Base-by-base conservation (phyloP, 441 rosid genomes). In the Populus hybrid region DNA sequence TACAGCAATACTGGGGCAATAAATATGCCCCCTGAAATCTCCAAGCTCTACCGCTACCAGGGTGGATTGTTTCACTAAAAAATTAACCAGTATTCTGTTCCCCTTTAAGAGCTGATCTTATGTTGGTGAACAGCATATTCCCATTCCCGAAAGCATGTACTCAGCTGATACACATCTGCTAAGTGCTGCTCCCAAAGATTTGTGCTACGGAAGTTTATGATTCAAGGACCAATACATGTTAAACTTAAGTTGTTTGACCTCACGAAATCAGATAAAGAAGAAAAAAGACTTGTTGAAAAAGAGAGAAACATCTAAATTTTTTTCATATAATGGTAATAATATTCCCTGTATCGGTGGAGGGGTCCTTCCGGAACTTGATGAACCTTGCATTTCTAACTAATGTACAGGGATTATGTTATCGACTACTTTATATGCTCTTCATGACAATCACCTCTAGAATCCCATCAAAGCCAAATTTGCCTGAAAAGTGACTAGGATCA, bases 401-500 rank as follows among this genome's bases (percentile, higher is more conserved):
- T 45, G 18, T 14, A 4, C 56, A 45, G 56, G 56, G 18, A 14
- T 14, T 45, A 11, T 12, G 18, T 45, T 14, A 45, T 14, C 50
- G 1, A 40, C 56, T 45, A 14, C 56, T 45, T 45, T 14, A 45
- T 14, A 14, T 24, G 12, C 28, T 64, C 29, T 90, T 92, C 92
- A 83, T 84, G 53, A 93, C 93, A 35, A 86, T 81, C 9, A 91
- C 98, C 79, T 89, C 94, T 9, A 93, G 83, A 75, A 93, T 86
- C 56, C 94, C 97, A 83, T 89, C 90, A 0, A 73, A 78, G 45
- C 89, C 89, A 81, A 89, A 90, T 78, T 76, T 84, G 45, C 92
- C 93, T 1, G 81, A 75, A 61, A 92, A 84, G 73, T 87, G 89
- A 16, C 79, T 83, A 16, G 87, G 88, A 79, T 84, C 75, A 59